Evolutionary conservation across 2,329 filamentous ascomycete genomes (phyloP), one percentile per base, ranked within the genome.

Genomic region (Dothistroma pini): DNA sequence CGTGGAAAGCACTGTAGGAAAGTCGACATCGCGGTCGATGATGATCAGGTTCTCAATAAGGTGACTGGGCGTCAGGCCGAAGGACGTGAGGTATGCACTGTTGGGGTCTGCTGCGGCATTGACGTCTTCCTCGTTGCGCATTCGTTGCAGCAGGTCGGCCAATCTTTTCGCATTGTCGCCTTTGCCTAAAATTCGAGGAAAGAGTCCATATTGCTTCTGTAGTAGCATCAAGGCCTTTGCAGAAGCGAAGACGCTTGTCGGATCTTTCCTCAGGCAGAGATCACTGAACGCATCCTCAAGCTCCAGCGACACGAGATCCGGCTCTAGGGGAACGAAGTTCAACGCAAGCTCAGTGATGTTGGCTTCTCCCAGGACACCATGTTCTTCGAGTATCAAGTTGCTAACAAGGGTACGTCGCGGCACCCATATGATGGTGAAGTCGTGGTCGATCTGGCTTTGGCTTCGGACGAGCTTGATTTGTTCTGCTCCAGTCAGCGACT

Each of bases 371-470:
- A 97, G 83, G 14, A 99, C 91, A 29, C 93, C 95, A 44, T 91
- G 89, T 72, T 96, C 92, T 76, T 99, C 95, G 44, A 99, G 82
- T 54, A 97, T 84, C 73, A 92, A 88, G 74, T 97, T 92, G 68
- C 91, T 95, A 58, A 97, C 89, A 58, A 96, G 81, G 4, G 95
- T 97, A 63, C 95, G 89, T 60, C 95, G 87, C 6, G 96, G 93
- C 48, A 96, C 90, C 90, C 95, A 97, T 74, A 97, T 93, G 69
- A 99, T 89, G 65, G 93, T 93, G 74, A 97, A 96, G 70, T 99
- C 93, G 83, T 99, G 95, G 68, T 92, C 90, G 52, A 88, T 90
- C 71, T 91, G 89, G 73, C 89, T 93, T 75, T 95, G 91, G 71
- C 89, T 89, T 70, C 93, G 91, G 61, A 97, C 82, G 63, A 90